These are phyloP conservation scores for Mangifera indica DNA, from an alignment of 345 rosid species.

Conservation along the genomic window DNA sequence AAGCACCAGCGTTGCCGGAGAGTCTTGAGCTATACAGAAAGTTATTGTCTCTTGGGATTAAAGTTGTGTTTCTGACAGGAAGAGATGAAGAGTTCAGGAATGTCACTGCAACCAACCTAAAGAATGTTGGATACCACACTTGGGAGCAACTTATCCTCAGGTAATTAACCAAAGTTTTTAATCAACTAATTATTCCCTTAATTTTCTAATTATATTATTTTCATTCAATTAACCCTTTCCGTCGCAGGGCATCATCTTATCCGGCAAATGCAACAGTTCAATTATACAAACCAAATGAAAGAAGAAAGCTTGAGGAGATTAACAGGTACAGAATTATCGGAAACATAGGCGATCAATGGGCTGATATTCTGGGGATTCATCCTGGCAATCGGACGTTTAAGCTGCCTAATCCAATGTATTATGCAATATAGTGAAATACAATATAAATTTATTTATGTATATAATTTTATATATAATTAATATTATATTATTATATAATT, in stretches of 20 bases:
- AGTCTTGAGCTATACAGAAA: slow-evolving; percentile 32
- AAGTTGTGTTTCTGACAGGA: slow-evolving; percentile 47
- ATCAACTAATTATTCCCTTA: too few species aligned
- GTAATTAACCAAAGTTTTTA: slow-evolving; percentile 27
- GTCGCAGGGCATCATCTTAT: slow-evolving; percentile 3
- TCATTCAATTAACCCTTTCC: neutral
- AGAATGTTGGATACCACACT: slow-evolving; percentile 30
- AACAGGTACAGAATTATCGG: slow-evolving; percentile 40
- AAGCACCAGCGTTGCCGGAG: slow-evolving; percentile 44
- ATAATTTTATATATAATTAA: too few species aligned
- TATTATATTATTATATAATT: too few species aligned
- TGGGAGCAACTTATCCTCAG: slow-evolving; percentile 44
- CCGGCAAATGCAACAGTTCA: slow-evolving; percentile 18
- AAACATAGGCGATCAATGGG: slow-evolving; percentile 50
- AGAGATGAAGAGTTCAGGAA: slow-evolving; percentile 26
- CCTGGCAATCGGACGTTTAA: slow-evolving; percentile 40
- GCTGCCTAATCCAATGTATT: slow-evolving; percentile 38
- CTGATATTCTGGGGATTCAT: slow-evolving; percentile 29
- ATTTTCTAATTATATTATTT: too few species aligned
- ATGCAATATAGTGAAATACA: neutral
- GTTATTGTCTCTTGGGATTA: slow-evolving; percentile 29
- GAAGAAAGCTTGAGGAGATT: slow-evolving; percentile 29
- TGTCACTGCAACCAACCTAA: slow-evolving; percentile 29
- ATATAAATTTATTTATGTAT: too few species aligned
- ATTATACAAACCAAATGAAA: slow-evolving; percentile 30